These are phyloP conservation scores for Solanum virginianum DNA, from an alignment of 257 asterid species.

Conservation along the genomic window DNA sequence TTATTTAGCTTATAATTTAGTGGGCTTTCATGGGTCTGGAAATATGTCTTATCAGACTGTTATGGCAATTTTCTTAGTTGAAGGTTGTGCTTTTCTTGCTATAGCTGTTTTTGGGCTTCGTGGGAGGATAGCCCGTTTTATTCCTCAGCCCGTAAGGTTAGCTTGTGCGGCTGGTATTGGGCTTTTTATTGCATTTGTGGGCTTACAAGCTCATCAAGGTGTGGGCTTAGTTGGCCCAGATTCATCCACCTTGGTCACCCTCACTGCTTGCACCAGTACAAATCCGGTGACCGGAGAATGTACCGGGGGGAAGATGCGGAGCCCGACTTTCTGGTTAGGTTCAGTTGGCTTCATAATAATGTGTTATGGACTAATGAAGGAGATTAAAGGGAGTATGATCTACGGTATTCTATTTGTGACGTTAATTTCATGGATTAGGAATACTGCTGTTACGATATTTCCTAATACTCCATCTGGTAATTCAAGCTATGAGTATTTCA, in stretches of 20 bases:
- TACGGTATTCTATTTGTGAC: constrained; percentile 67
- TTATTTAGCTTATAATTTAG: constrained; percentile 51
- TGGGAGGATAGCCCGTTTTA: constrained; percentile 47
- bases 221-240: constrained; percentile 65
- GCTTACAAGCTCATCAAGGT: constrained; percentile 54
- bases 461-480: constrained; percentile 51
- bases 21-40: constrained; percentile 73
- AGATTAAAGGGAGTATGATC: constrained; percentile 71
- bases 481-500: constrained; percentile 39
- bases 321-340: constrained; percentile 77
- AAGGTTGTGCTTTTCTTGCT: constrained; percentile 52
- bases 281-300: constrained; percentile 45
- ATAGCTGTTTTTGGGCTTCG: constrained; percentile 64
- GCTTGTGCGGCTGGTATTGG: constrained; percentile 71
- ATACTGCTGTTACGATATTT: constrained; percentile 46
- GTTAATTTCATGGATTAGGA: constrained; percentile 58
- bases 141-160: constrained; percentile 41
- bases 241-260: constrained; percentile 30
- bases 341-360: constrained; percentile 38
- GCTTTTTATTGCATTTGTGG: constrained; percentile 62
- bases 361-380: constrained; percentile 54
- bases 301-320: constrained; percentile 46
- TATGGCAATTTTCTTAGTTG: constrained; percentile 54
- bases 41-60: constrained; percentile 42
- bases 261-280: constrained; percentile 32